Evolutionary conservation across 2,329 filamentous ascomycete genomes (phyloP).

Genomic region (Monosporascus sp.): DNA sequence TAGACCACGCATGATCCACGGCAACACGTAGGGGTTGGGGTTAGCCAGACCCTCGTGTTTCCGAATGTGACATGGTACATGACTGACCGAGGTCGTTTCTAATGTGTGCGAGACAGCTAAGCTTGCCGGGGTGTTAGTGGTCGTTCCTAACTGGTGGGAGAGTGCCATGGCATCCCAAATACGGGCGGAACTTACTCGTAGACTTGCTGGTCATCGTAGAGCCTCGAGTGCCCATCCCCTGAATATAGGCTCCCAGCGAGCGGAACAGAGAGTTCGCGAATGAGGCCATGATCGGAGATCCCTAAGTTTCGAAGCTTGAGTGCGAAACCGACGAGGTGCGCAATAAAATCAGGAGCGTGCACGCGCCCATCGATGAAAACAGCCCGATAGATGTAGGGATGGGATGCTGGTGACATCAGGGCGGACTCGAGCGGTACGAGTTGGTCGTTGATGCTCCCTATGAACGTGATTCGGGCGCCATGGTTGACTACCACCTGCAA

Average conservation of each 20-base stretch:
- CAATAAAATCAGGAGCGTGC: conserved; percentile 89
- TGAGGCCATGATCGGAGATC: conserved; percentile 85
- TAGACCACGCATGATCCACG: conserved; percentile 92
- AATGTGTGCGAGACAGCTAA: conserved; percentile 68
- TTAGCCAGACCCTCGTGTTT: conserved; percentile 44
- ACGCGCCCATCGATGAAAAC: conserved; percentile 92
- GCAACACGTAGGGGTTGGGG: conserved; percentile 82
- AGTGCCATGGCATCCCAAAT: conserved; percentile 1
- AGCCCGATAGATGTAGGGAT: conserved; percentile 92
- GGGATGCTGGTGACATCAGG: conserved; percentile 75
- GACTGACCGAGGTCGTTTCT: conserved; percentile 57
- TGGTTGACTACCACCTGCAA: conserved; percentile 69
- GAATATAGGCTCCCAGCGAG: conserved; percentile 87
- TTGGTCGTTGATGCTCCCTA: conserved; percentile 96
- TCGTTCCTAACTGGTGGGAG: neutral
- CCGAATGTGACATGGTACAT: conserved; percentile 43
- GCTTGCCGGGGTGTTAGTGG: conserved; percentile 22
- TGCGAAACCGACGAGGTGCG: conserved; percentile 86
- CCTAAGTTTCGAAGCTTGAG: conserved; percentile 92
- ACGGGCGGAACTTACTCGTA: conserved; percentile 56
- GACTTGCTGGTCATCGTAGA: conserved; percentile 84
- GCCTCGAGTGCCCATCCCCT: conserved; percentile 86
- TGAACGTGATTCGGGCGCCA: conserved; percentile 77
- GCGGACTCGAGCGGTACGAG: conserved; percentile 92
- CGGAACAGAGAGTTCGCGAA: conserved; percentile 82